These are phyloP conservation scores for Paramyrothecium roridum DNA, from an alignment of 2,329 filamentous ascomycete genomes.

Conservation along the genomic window DNA sequence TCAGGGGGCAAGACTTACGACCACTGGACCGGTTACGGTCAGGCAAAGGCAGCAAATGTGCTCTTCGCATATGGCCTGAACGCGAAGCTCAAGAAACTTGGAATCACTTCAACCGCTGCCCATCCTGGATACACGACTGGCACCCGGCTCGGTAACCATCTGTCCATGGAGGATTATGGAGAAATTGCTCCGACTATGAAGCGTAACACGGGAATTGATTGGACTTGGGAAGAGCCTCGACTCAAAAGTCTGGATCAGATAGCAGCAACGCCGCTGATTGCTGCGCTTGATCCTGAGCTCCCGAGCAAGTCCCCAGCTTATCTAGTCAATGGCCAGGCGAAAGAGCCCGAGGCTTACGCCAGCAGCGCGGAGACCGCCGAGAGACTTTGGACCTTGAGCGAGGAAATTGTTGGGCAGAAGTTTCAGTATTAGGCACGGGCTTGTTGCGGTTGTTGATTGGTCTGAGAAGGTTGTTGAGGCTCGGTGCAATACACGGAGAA, in stretches of 20 bases:
- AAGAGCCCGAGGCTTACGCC: constrained; percentile 4
- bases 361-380: constrained; percentile 4
- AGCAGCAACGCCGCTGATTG: too few species aligned
- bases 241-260: too few species aligned
- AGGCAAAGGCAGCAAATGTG: constrained; percentile 25
- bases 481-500: too few species aligned
- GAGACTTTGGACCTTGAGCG: constrained; percentile 11
- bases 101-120: neutral
- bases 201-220: too few species aligned
- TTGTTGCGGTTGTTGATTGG: too few species aligned
- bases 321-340: constrained; percentile 11
- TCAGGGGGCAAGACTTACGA: constrained; percentile 11
- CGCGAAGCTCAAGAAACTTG: constrained; percentile 4
- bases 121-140: neutral
- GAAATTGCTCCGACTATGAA: too few species aligned
- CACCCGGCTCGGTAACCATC: constrained; percentile 2
- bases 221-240: too few species aligned
- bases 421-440: too few species aligned
- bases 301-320: too few species aligned
- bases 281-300: too few species aligned
- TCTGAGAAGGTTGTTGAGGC: too few species aligned
- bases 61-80: constrained; percentile 15
- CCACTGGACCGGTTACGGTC: constrained; percentile 18
- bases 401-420: constrained; percentile 1
- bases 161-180: too few species aligned